These are phyloP conservation scores for Paratinospora sagittata DNA, from an alignment of 164 flowering plant species.

Conservation along the genomic window DNA sequence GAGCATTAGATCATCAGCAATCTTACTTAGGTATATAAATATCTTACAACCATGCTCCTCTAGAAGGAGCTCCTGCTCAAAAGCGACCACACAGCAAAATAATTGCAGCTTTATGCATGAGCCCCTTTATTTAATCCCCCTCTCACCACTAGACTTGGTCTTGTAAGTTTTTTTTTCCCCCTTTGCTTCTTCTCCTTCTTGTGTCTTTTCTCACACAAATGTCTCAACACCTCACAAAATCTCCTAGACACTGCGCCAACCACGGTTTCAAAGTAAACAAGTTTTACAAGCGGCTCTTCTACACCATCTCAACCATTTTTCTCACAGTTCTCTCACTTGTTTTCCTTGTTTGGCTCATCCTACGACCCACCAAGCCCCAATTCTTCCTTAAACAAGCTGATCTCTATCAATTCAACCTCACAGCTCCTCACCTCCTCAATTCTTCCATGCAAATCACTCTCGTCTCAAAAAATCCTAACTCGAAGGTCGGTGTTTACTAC, in stretches of 20 bases:
- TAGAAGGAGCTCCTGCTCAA: conserved; percentile 10
- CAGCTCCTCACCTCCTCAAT: conserved; percentile 25
- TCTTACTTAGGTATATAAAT: no score
- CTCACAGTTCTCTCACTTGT: conserved; percentile 14
- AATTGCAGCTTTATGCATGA: conserved; percentile 11
- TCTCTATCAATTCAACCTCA: conserved; percentile 26
- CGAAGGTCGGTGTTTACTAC: conserved; percentile 27
- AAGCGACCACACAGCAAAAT: conserved; percentile 13
- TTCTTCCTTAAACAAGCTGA: conserved; percentile 26
- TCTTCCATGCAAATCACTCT: conserved; percentile 31
- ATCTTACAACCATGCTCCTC: conserved; percentile 1
- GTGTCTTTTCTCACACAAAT: conserved; percentile 15
- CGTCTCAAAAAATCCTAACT: conserved; percentile 26
- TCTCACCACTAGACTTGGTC: not conserved
- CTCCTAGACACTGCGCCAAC: conserved; percentile 30
- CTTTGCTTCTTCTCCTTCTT: not conserved
- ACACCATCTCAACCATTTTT: conserved; percentile 19
- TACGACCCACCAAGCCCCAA: conserved; percentile 31
- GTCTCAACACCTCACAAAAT: conserved; percentile 16
- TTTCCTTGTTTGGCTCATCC: conserved; percentile 23
- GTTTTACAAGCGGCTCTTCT: conserved; percentile 19
- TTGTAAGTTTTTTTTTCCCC: not conserved
- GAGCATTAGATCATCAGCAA: not conserved
- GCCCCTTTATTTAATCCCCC: conserved; percentile 5
- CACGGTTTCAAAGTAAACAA: conserved; percentile 20